phyloP scores from a whole-genome alignment of 768 basidiomycete genomes.

The Hypholoma sublateritium region DNA sequence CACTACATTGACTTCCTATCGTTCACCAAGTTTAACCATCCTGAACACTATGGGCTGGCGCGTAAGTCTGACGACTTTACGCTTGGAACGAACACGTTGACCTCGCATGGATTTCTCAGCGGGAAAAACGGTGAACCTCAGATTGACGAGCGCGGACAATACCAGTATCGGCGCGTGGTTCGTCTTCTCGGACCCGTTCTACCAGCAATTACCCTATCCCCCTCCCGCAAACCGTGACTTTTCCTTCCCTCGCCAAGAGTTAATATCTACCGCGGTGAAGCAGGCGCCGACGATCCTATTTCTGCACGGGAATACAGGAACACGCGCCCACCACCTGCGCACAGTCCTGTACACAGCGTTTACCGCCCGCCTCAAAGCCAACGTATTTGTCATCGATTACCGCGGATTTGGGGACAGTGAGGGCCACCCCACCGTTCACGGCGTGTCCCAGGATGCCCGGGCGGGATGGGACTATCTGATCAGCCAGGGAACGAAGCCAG shows the following conservation, averaged over 20 bases:
- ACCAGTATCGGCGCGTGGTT: slow-evolving; percentile 69
- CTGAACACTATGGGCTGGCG: slow-evolving; percentile 41
- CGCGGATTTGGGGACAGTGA: slow-evolving; percentile 75
- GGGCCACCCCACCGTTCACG: slow-evolving; percentile 58
- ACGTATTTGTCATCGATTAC: slow-evolving; percentile 73
- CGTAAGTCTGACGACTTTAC: slow-evolving; percentile 27
- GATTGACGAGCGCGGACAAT: slow-evolving; percentile 62
- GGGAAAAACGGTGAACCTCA: slow-evolving; percentile 59
- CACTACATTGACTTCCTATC: slow-evolving; percentile 36
- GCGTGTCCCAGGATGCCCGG: slow-evolving; percentile 58
- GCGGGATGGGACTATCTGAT: slow-evolving; percentile 67
- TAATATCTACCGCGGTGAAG: slow-evolving; percentile 28
- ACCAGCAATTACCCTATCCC: slow-evolving; percentile 33
- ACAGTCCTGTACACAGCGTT: slow-evolving; percentile 49
- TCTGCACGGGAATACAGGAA: slow-evolving; percentile 74
- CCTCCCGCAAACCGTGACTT: slow-evolving; percentile 33
- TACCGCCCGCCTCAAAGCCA: slow-evolving; percentile 51
- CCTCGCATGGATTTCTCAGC: slow-evolving; percentile 32
- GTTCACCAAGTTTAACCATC: slow-evolving; percentile 36
- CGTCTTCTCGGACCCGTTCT: slow-evolving; percentile 52
- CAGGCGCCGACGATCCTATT: slow-evolving; percentile 61
- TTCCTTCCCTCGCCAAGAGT: slow-evolving; percentile 24
- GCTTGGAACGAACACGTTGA: neutral
- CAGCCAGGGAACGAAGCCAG: slow-evolving; percentile 43
- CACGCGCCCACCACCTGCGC: slow-evolving; percentile 53